Conservation (phyloP, 805 yeast genomes). For the Ogataea dorogensis region DNA sequence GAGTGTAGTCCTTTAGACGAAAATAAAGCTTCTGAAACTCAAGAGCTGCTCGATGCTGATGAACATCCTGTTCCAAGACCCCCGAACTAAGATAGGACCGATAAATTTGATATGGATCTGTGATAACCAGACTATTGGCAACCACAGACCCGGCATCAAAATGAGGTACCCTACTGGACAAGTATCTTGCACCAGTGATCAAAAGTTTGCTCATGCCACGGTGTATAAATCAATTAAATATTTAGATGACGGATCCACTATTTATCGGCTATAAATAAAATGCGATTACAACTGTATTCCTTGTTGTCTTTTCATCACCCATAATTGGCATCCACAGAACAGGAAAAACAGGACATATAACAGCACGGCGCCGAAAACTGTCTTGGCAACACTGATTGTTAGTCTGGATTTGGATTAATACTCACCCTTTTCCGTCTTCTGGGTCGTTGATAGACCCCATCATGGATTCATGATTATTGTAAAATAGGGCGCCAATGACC, state of each 20-base stretch:
- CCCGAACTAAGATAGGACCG: constrained; percentile 53
- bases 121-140: constrained; percentile 25
- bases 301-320: constrained; percentile 58
- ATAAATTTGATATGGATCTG: constrained; percentile 64
- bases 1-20: constrained; percentile 57
- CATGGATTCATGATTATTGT: constrained; percentile 82
- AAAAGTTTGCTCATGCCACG: too few relatives aligned
- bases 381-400: constrained; percentile 67
- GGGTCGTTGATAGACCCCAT: constrained; percentile 92
- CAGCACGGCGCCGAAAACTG: constrained; percentile 85
- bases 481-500: constrained; percentile 79
- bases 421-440: constrained; percentile 80
- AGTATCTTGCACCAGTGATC: too few relatives aligned
- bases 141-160: constrained; percentile 21
- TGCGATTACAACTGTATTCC: constrained; percentile 51
- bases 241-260: constrained; percentile 1
- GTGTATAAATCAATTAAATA: constrained; percentile 3
- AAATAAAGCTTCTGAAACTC: constrained; percentile 61
- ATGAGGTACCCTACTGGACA: constrained; percentile 23
- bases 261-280: constrained; percentile 1
- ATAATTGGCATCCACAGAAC: constrained; percentile 87
- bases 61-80: constrained; percentile 49
- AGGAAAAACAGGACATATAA: constrained; percentile 77
- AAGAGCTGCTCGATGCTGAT: constrained; percentile 60
- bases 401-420: constrained; percentile 13